phyloP scores from a whole-genome alignment of 1,284 basidiomycete species.

The Cutaneotrichosporon arboriforme region DNA sequence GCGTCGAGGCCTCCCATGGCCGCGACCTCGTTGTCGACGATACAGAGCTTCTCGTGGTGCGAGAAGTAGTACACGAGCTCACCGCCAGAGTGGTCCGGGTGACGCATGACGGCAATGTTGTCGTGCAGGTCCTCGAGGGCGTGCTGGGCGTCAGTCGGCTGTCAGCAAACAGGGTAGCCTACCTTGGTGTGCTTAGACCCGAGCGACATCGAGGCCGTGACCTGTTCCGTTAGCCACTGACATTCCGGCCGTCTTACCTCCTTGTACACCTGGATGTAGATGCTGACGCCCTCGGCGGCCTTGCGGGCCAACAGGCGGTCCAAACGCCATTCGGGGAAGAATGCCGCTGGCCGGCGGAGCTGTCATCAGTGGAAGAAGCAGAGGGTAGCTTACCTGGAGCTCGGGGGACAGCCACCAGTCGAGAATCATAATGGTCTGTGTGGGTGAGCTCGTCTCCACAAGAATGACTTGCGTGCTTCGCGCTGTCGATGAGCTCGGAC shows the following conservation, averaged over 20 bases:
- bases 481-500: constrained; percentile 72
- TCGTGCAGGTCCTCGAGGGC: constrained; percentile 73
- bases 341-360: constrained; percentile 78
- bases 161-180: constrained; percentile 2
- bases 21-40: constrained; percentile 93
- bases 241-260: constrained; percentile 52
- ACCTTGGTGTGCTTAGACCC: constrained; percentile 79
- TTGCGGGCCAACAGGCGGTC: constrained; percentile 78
- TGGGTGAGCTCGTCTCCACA: constrained; percentile 6
- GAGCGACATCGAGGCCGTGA: constrained; percentile 84
- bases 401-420: constrained; percentile 88
- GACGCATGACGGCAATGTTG: constrained; percentile 79
- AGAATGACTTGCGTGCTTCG: constrained; percentile 35
- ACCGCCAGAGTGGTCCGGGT: constrained; percentile 81
- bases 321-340: constrained; percentile 76
- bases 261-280: constrained; percentile 85
- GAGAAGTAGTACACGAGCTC: constrained; percentile 45
- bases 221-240: constrained; percentile 47
- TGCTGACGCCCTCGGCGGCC: constrained; percentile 80
- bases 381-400: constrained; percentile 54
- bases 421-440: constrained; percentile 61
- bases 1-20: constrained; percentile 98
- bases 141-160: constrained; percentile 50
- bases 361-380: constrained; percentile 14
- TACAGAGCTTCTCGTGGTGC: constrained; percentile 65